phyloP scores from a whole-genome alignment of 345 rosid genomes.

The Sisymbrium irio region DNA sequence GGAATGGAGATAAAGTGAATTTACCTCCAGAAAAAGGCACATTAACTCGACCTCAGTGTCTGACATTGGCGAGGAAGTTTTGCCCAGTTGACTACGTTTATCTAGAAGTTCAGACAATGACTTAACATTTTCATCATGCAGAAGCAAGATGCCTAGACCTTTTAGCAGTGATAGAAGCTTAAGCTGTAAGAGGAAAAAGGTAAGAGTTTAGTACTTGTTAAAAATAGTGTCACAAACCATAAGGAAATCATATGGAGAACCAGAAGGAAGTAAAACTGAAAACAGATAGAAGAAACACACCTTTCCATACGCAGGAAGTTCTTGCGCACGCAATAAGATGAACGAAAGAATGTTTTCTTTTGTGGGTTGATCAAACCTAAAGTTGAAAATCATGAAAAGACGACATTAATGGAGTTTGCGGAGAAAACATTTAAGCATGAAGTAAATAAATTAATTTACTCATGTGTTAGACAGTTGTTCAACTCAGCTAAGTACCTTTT shows the following conservation, averaged over 20 bases:
- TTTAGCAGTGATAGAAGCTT: constrained; percentile 64
- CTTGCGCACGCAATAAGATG: constrained; percentile 47
- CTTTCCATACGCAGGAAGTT: constrained; percentile 71
- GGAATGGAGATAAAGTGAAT: constrained; percentile 1
- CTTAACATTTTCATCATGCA: constrained; percentile 55
- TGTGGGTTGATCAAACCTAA: constrained; percentile 72
- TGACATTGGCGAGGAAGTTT: constrained; percentile 51
- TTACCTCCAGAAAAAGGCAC: constrained; percentile 88
- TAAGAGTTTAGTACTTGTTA: not conserved
- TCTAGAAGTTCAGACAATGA: constrained; percentile 59
- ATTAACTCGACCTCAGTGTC: constrained; percentile 59
- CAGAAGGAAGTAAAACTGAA: constrained; percentile 13
- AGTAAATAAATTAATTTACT: not conserved
- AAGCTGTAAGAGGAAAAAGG: constrained; percentile 51
- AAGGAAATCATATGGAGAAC: not conserved
- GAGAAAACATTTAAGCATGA: not conserved
- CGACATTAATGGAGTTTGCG: not conserved
- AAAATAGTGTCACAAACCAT: not conserved
- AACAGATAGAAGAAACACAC: constrained; percentile 36
- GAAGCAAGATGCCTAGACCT: constrained; percentile 62
- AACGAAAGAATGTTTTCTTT: constrained; percentile 60
- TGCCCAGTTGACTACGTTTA: constrained; percentile 48
- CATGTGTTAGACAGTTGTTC: constrained; percentile 9
- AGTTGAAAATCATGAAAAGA: constrained; percentile 15
- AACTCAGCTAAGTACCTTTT: constrained; percentile 50